Evolutionary conservation across 331 rosid genomes (phyloP), one percentile per base, ranked within the genome.

Genomic region (Rhamnella rubrinervis): DNA sequence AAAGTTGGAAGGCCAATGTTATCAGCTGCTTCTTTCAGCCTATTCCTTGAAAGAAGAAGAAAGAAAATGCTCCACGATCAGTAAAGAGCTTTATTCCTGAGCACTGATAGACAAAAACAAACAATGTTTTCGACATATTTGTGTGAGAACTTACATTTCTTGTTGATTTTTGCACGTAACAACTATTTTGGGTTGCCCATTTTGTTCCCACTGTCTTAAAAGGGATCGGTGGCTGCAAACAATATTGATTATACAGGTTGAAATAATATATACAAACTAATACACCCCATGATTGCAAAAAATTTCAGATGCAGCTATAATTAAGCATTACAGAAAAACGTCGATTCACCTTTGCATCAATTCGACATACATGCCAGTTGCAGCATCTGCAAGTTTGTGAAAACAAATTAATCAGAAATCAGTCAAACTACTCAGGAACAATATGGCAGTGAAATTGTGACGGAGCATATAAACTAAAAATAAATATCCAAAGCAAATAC

Each of bases 101-200:
- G 6, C 37, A 19, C 2, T 10, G 7, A 40, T 40, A 40, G 18
- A 28, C 5, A 58, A 58, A 23, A 15, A 51, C 14, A 25, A 40
- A 38, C 5, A 55, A 11, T n/a, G 4, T 20, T 9, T 21, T 4
- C n/a, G 31, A 7, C 4, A 7, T 31, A 18, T 35, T 67, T n/a
- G 15, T 28, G 73, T 2, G 7, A 23, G 38, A 40, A 70, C 87
- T 88, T 75, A 93, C 98, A 93, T 88, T 80, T 86, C 98, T 73
- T 84, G 96, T 73, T 93, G 98, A 71, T 84, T 90, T 82, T 75
- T 93, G 85, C 98, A 90, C 7, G 92, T 80, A 65, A 88, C 87
- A 55, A 90, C 97, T 59, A 93, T 88, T 84, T 93, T 90, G 28
- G 96, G 90, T 72, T 93, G 97, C 85, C 98, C 92, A 37, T 86